Conservation (phyloP, 2,329 filamentous ascomycete genomes). For the Sporothrix mexicana region DNA sequence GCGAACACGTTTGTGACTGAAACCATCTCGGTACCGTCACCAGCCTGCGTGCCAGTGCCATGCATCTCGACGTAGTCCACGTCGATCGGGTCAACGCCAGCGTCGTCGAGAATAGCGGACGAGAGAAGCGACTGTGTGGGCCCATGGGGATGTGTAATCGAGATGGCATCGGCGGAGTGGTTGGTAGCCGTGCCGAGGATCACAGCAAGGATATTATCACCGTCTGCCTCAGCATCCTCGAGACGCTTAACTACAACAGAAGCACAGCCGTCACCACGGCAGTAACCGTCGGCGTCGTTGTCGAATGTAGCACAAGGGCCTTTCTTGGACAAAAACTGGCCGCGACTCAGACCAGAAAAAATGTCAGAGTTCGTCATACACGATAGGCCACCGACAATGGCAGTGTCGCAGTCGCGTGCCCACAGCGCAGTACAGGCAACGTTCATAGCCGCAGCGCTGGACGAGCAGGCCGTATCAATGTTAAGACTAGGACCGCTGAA, state of each 20-base stretch:
- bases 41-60: constrained; percentile 85
- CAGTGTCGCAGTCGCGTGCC: constrained; percentile 79
- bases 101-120: constrained; percentile 70
- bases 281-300: constrained; percentile 80
- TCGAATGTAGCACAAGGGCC: constrained; percentile 83
- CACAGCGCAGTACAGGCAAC: constrained; percentile 74
- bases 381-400: constrained; percentile 77
- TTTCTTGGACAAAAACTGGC: constrained; percentile 78
- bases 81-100: constrained; percentile 75
- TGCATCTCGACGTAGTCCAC: constrained; percentile 90
- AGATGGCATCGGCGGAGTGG: constrained; percentile 79
- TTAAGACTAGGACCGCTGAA: constrained; percentile 75
- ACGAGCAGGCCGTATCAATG: constrained; percentile 80
- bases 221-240: constrained; percentile 76
- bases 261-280: constrained; percentile 74
- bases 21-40: constrained; percentile 81
- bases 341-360: constrained; percentile 75
- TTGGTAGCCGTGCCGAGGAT: constrained; percentile 79
- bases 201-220: constrained; percentile 77
- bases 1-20: constrained; percentile 68
- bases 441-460: constrained; percentile 73
- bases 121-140: constrained; percentile 76
- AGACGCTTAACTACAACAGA: constrained; percentile 79
- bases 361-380: constrained; percentile 82
- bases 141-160: constrained; percentile 83